These are phyloP conservation scores for Umbilicus rupestris DNA, from an alignment of 164 flowering plant genomes.

Conservation along the genomic window DNA sequence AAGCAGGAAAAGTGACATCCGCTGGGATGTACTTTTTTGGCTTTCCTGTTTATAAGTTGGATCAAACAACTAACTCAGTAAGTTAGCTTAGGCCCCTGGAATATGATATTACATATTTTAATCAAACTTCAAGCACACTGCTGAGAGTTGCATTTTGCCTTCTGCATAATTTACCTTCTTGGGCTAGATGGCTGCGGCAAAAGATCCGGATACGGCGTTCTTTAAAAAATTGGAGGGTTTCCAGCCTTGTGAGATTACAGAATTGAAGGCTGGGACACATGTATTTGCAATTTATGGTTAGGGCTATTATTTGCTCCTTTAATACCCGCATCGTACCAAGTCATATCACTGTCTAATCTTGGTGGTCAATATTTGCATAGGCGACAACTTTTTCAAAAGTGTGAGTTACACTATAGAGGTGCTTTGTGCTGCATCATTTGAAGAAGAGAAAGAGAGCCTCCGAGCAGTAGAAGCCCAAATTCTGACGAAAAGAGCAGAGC, in stretches of 20 bases:
- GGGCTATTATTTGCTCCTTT: slow-evolving; percentile 13
- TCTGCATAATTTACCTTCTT: not conserved
- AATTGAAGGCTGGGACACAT: slow-evolving; percentile 87
- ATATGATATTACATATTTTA: slow-evolving; percentile 2
- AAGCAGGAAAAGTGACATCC: slow-evolving; percentile 81
- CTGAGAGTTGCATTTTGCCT: slow-evolving; percentile 7
- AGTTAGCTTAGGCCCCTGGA: slow-evolving; percentile 14
- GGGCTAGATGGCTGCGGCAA: slow-evolving; percentile 61
- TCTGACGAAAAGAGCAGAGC: slow-evolving; percentile 70
- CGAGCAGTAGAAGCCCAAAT: slow-evolving; percentile 77
- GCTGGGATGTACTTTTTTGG: slow-evolving; percentile 98
- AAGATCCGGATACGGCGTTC: slow-evolving; percentile 86
- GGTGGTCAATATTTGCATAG: slow-evolving; percentile 20
- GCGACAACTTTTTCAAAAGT: slow-evolving; percentile 93
- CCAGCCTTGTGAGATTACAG: slow-evolving; percentile 88
- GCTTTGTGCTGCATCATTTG: slow-evolving; percentile 64
- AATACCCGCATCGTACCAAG: not conserved
- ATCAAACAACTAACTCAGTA: slow-evolving; percentile 59
- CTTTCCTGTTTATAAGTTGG: slow-evolving; percentile 84
- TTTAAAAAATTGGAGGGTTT: slow-evolving; percentile 90
- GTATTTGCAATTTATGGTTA: slow-evolving; percentile 95
- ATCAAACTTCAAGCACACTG: not conserved
- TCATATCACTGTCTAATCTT: not conserved
- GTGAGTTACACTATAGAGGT: slow-evolving; percentile 82
- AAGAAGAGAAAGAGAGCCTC: slow-evolving; percentile 66